phyloP scores from a whole-genome alignment of 2,329 filamentous ascomycete genomes.

The Botrytis paeoniae region DNA sequence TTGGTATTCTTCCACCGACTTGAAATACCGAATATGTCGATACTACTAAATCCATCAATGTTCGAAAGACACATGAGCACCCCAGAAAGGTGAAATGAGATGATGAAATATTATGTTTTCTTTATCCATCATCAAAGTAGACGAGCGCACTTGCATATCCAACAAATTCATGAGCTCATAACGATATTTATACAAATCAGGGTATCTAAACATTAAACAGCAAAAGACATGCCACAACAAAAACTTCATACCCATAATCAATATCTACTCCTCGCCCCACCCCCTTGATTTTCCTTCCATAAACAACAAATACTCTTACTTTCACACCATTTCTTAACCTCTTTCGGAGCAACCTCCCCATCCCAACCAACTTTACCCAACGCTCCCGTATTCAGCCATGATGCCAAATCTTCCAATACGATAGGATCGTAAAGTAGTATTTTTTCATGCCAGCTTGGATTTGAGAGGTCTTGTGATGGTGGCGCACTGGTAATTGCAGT shows the following conservation, averaged over 20 bases:
- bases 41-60: neutral
- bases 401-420: slow-evolving; percentile 77
- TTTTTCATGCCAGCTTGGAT: slow-evolving; percentile 82
- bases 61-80: neutral
- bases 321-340: slow-evolving; percentile 89
- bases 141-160: neutral
- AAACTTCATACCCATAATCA: slow-evolving; percentile 17
- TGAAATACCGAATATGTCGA: neutral
- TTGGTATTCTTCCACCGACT: neutral
- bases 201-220: neutral
- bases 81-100: neutral
- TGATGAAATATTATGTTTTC: neutral
- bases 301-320: slow-evolving; percentile 81
- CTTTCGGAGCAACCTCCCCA: slow-evolving; percentile 57
- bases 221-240: neutral
- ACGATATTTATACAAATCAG: neutral
- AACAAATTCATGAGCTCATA: neutral
- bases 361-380: slow-evolving; percentile 62
- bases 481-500: slow-evolving; percentile 52
- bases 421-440: slow-evolving; percentile 93
- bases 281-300: slow-evolving; percentile 48
- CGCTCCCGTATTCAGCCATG: slow-evolving; percentile 75
- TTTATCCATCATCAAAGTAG: neutral
- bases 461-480: slow-evolving; percentile 46
- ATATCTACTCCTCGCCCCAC: slow-evolving; percentile 32